Conservation (phyloP, 495 filamentous ascomycete species). For the Niebla homalea region DNA sequence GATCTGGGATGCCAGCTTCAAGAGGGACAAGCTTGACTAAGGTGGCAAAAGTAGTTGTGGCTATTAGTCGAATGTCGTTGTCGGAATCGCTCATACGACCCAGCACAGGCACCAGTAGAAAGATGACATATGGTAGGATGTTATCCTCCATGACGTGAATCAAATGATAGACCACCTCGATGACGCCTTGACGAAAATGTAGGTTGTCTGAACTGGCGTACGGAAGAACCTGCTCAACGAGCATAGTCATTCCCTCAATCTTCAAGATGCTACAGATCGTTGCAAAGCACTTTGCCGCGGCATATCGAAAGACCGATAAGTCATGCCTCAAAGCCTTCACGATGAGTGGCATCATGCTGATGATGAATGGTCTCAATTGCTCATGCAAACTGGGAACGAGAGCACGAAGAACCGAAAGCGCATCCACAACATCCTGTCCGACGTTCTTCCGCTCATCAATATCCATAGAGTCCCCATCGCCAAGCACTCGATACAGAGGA, state of each 20-base stretch:
- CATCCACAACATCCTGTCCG: slow-evolving; percentile 88
- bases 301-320: slow-evolving; percentile 85
- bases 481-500: slow-evolving; percentile 61
- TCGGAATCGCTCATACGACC: slow-evolving; percentile 99
- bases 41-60: slow-evolving; percentile 93
- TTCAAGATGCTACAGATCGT: slow-evolving; percentile 94
- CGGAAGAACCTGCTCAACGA: slow-evolving; percentile 86
- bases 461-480: slow-evolving; percentile 54
- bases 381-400: slow-evolving; percentile 71
- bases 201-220: slow-evolving; percentile 82
- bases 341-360: slow-evolving; percentile 71
- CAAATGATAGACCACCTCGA: slow-evolving; percentile 87
- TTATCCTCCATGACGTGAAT: slow-evolving; percentile 97
- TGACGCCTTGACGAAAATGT: slow-evolving; percentile 76
- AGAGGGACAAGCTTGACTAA: slow-evolving; percentile 97
- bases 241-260: slow-evolving; percentile 85
- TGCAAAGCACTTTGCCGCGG: slow-evolving; percentile 92
- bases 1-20: slow-evolving; percentile 94
- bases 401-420: slow-evolving; percentile 80
- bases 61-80: slow-evolving; percentile 83
- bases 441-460: slow-evolving; percentile 56
- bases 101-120: slow-evolving; percentile 94
- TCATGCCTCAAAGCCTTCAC: slow-evolving; percentile 74
- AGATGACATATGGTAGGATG: slow-evolving; percentile 95
- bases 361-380: slow-evolving; percentile 61